A percentile compares a stretch with the other conserved stretches of the same genome.
Conservation (phyloP, 495 filamentous ascomycete genomes). For the Lichina pygmaea region DNA sequence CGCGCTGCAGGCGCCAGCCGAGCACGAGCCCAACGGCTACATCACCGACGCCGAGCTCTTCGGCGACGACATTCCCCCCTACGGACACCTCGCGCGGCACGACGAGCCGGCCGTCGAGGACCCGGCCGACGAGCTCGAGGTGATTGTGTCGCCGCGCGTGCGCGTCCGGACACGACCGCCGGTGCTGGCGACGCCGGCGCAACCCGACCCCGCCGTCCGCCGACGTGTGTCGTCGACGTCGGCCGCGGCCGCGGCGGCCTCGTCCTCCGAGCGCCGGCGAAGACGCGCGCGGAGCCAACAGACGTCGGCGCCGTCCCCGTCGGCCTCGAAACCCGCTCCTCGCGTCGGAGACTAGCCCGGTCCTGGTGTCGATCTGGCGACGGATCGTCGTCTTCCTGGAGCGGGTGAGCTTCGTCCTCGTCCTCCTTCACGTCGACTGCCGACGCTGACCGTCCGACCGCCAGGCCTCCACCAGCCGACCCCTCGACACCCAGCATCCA, state of each 20-base stretch:
- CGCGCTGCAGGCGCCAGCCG: neutral
- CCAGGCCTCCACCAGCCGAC: too few relatives aligned
- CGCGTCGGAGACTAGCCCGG: neutral
- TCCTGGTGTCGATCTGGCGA: neutral
- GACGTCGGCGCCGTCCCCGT: neutral
- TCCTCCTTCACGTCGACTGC: too few relatives aligned
- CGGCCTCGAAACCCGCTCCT: neutral
- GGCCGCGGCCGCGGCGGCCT: neutral
- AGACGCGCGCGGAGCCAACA: too few relatives aligned
- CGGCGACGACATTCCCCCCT: neutral
- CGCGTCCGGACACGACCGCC: neutral
- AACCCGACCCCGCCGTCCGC: neutral
- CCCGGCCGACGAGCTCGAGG: neutral
- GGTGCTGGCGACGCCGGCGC: neutral
- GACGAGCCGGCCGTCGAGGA: neutral
- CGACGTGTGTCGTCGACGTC: neutral
- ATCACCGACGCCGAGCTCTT: slow-evolving; percentile 3
- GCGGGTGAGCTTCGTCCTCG: too few relatives aligned
- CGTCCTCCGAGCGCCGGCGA: too few relatives aligned
- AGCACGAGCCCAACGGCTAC: neutral
- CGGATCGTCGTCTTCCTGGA: too few relatives aligned
- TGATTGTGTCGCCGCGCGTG: neutral
- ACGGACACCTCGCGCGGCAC: neutral
- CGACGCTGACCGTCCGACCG: too few relatives aligned
- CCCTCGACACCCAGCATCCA: too few relatives aligned